Percentiles rank a stretch among this genome's conserved stretches.
Evolutionary conservation across 108 stramenopile species (phyloP).

Genomic region (Cafeteria roenbergensis): DNA sequence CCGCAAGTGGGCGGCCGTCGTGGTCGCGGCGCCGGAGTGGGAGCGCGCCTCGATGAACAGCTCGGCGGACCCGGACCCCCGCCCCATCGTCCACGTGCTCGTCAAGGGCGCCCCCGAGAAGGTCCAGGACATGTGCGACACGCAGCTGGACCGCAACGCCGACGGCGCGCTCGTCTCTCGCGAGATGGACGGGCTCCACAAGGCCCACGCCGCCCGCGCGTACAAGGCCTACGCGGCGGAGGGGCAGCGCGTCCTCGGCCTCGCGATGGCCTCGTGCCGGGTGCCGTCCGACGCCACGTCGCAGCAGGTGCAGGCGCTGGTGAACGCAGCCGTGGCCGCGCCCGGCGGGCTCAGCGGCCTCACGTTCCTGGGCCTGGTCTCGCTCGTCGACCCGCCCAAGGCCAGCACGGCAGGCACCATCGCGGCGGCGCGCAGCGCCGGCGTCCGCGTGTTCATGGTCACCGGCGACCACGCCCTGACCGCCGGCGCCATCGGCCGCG

Average conservation of each 20-base stretch:
- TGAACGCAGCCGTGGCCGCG: no score
- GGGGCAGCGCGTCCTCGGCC: no score
- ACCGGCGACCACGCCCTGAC: constrained; percentile 92
- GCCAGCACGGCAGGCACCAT: constrained; percentile 65
- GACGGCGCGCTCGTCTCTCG: no score
- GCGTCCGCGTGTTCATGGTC: constrained; percentile 83
- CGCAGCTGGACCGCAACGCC: no score
- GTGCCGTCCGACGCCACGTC: no score
- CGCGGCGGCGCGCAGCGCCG: constrained; percentile 54
- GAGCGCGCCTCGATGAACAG: background rate
- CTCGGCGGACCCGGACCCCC: no score
- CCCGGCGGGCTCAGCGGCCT: constrained; percentile 42
- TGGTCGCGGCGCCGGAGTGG: no score
- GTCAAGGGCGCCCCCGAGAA: constrained; percentile 87
- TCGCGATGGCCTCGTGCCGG: no score
- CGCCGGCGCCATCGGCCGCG: constrained; percentile 70
- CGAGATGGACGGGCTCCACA: no score
- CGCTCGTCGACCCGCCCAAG: constrained; percentile 79
- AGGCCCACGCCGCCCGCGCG: no score
- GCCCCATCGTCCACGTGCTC: constrained; percentile 11
- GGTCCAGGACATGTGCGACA: constrained; percentile 57
- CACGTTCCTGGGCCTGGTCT: constrained; percentile 72
- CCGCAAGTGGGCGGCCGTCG: constrained; percentile 81
- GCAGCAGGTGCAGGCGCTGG: no score
- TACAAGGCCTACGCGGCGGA: no score